Percentiles rank a stretch among this genome's conserved stretches.
Evolutionary conservation across 345 rosid genomes (phyloP).

Genomic region (Pugionium cornutum): DNA sequence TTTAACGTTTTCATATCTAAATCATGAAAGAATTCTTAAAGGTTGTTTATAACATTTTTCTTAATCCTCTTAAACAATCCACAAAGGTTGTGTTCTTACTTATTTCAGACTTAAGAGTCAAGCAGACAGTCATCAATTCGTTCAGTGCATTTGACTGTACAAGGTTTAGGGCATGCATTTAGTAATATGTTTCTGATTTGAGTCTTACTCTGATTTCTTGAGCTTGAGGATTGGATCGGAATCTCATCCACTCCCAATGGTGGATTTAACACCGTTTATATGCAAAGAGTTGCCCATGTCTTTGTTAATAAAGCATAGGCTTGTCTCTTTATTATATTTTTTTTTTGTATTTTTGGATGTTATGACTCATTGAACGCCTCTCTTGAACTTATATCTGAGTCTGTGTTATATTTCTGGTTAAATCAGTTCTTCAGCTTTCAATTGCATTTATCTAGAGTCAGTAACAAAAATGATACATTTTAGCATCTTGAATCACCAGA

Average conservation of each 20-base stretch:
- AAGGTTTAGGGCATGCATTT: background rate
- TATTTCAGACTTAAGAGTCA: background rate
- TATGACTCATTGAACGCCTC: background rate
- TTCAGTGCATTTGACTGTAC: background rate
- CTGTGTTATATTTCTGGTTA: background rate
- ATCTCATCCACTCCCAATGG: background rate
- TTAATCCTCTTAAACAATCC: background rate
- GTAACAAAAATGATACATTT: background rate
- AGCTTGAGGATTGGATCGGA: background rate
- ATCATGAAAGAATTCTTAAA: background rate
- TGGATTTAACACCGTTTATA: background rate
- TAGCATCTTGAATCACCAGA: background rate
- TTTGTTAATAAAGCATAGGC: background rate
- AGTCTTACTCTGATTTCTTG: slow-evolving; percentile 17
- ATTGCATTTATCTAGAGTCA: background rate
- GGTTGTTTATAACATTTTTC: background rate
- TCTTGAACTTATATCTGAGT: background rate
- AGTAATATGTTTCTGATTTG: background rate
- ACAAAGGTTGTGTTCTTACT: background rate
- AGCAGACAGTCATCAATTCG: background rate
- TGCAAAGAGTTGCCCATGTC: background rate
- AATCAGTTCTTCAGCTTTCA: background rate
- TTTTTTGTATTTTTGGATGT: background rate
- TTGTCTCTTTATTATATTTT: background rate
- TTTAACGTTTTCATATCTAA: background rate